Base-by-base conservation (phyloP, 2,329 filamentous ascomycete species). In the Ophiostoma ulmi region DNA sequence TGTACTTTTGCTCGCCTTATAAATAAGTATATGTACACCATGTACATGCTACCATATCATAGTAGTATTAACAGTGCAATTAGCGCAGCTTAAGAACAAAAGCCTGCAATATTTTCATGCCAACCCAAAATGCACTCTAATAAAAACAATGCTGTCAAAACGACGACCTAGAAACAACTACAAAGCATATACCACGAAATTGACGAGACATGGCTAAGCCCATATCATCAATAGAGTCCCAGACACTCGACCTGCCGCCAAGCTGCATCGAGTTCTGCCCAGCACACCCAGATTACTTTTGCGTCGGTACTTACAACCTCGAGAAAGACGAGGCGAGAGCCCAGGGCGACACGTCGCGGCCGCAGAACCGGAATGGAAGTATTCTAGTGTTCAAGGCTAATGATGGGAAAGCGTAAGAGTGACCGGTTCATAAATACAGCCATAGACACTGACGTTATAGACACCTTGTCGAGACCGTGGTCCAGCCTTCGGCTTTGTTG, bases 281-380 rank as follows among this genome's bases (percentile, higher is more conserved):
- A 0, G 78, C 80, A 0, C 77, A 87, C 71, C 86, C 87, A 0
- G 80, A 88, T 0, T 87, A 90, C 76, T 89, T 97, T 74, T 83
- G 96, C 0, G 86, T 97, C 67, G 94, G 94, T 55, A 97, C 94
- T 1, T 97, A 97, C 79, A 87, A 90, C 73, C 84, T 97, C 38
- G 83, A 93, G 73, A 84, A 84, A 72, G 75, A 76, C 48, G 75
- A 74, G 35, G 75, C 72, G 6, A 71, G 73, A 20, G 75, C 75
- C 3, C 75, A 78, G 61, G 71, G 72, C 39, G 73, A 76, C 5
- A 63, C 70, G 5, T 80, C 78, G 61, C 81, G 82, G 73, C 75
- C 82, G 1, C 90, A 93, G 77, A 86, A 80, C 68, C 88, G 92
- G 58, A 91, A 89, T 73, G 92, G 93, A 1, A 93, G 90, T 77